Base-by-base conservation (phyloP, 2,329 filamentous ascomycete genomes). In the Emmonsiellopsis sp. region DNA sequence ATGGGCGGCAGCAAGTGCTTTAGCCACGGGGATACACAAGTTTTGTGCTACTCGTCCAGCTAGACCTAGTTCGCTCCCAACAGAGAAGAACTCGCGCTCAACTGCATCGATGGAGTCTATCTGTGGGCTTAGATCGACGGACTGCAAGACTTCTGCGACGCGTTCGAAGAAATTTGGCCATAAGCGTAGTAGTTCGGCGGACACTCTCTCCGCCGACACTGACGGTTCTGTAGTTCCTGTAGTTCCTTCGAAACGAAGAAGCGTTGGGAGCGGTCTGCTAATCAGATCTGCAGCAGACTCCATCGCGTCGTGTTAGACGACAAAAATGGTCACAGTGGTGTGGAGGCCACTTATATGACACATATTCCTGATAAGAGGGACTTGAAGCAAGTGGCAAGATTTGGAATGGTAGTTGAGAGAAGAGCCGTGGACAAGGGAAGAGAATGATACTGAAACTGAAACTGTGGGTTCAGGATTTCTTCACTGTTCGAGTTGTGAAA, bases 21-120 rank as follows among this genome's bases (percentile, higher is more conserved):
- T 54, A 2, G 39, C 31, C 9, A 54, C 47, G 7, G 52, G 47
- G 13, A 51, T 46, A 33, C 52, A 51, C 14, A 51, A 31, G 31
- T 54, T 47, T 27, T 54, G 40, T 32, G 27, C 9, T 13, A 54
- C 34, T 8, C 52, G 21, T 4, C 52, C 46, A 13, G 47, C 44
- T 8, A 54, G 27, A 36, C 52, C 52, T 6, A 54, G 46, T 17
- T 51, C 47, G 36, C 40, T 51, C 5, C 37, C 46, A 4, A 50
- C 47, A 6, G n/a, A 5, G 21, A 36, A 51, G 7, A 42, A 2
- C 44, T 54, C 52, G 33, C 39, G 31, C 8, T 54, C 52, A 17
- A 3, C 14, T 2, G 42, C 9, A 14, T 44, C 8, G 9, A 14
- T 44, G 9, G 14, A 14, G n/a, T 10, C 9, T 3, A 44, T 9